Percentiles rank a stretch among this genome's conserved stretches.
Conservation (phyloP, 495 filamentous ascomycete genomes). For the Peziza echinospora region DNA sequence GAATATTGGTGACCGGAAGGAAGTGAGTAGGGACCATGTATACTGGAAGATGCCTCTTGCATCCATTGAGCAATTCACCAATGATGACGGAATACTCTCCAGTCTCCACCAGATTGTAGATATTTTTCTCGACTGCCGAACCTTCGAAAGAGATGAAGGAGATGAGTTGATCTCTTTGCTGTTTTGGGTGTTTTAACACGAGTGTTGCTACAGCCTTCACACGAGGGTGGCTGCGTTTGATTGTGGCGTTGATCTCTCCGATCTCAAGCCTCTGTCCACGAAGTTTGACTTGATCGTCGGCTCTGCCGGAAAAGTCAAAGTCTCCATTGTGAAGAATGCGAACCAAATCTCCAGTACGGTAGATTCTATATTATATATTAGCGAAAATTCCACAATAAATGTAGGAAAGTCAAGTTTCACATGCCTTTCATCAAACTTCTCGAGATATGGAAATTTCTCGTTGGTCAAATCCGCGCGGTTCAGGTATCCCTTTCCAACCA, state of each 20-base stretch:
- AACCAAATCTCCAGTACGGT: constrained; percentile 63
- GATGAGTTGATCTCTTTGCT: constrained; percentile 46
- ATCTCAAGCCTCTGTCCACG: constrained; percentile 59
- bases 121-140: background rate
- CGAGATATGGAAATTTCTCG: constrained; percentile 38
- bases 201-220: constrained; percentile 41
- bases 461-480: constrained; percentile 47
- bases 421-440: constrained; percentile 24
- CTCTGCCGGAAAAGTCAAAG: constrained; percentile 52
- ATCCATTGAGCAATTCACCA: constrained; percentile 27
- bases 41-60: constrained; percentile 35
- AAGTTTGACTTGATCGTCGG: constrained; percentile 63
- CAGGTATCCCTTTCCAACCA: constrained; percentile 75
- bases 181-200: constrained; percentile 38
- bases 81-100: constrained; percentile 11
- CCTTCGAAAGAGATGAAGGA: constrained; percentile 34
- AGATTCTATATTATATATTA: no score
- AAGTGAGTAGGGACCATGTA: constrained; percentile 68
- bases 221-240: constrained; percentile 26
- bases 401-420: no score
- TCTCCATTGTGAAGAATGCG: constrained; percentile 46
- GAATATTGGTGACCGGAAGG: constrained; percentile 38
- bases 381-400: no score
- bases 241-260: constrained; percentile 49
- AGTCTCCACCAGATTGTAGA: constrained; percentile 1